These are phyloP conservation scores for Aspergillus taichungensis DNA, from an alignment of 495 filamentous ascomycete species.

Conservation along the genomic window DNA sequence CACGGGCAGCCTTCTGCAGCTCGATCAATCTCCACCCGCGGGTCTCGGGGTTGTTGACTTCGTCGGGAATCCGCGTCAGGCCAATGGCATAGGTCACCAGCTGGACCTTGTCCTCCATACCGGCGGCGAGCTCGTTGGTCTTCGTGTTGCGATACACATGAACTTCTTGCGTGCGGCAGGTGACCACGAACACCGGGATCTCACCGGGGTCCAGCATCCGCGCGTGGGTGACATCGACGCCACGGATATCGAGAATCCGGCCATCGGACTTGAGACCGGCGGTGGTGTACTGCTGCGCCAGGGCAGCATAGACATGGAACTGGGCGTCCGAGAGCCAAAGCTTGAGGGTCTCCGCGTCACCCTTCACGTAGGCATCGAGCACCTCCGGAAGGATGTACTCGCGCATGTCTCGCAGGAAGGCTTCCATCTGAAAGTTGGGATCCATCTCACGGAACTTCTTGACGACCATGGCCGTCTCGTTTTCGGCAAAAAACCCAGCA, in stretches of 20 bases:
- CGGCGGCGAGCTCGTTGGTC: conserved; percentile 80
- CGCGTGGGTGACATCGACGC: conserved; percentile 83
- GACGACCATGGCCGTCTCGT: conserved; percentile 93
- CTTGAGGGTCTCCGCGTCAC: conserved; percentile 81
- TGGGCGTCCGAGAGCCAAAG: conserved; percentile 94
- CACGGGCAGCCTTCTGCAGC: conserved; percentile 94
- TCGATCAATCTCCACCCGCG: conserved; percentile 95
- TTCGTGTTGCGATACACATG: conserved; percentile 93
- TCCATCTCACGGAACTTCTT: conserved; percentile 98
- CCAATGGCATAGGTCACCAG: conserved; percentile 97
- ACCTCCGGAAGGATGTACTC: conserved; percentile 98
- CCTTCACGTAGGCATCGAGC: conserved; percentile 95
- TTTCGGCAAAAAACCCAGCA: conserved; percentile 95
- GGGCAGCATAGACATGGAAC: conserved; percentile 85
- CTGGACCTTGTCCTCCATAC: conserved; percentile 97
- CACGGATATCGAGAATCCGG: conserved; percentile 85
- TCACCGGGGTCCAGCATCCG: conserved; percentile 94
- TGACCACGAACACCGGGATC: conserved; percentile 94
- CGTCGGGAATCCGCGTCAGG: conserved; percentile 83
- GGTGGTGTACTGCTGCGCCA: conserved; percentile 89
- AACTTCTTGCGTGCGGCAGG: conserved; percentile 93
- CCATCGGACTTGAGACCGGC: conserved; percentile 91
- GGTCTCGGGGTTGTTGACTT: conserved; percentile 94
- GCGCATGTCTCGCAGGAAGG: conserved; percentile 86
- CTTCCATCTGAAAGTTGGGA: conserved; percentile 86